These are phyloP conservation scores for Scenedesmus sp. DNA, from an alignment of 163 green algal species.

Conservation along the genomic window DNA sequence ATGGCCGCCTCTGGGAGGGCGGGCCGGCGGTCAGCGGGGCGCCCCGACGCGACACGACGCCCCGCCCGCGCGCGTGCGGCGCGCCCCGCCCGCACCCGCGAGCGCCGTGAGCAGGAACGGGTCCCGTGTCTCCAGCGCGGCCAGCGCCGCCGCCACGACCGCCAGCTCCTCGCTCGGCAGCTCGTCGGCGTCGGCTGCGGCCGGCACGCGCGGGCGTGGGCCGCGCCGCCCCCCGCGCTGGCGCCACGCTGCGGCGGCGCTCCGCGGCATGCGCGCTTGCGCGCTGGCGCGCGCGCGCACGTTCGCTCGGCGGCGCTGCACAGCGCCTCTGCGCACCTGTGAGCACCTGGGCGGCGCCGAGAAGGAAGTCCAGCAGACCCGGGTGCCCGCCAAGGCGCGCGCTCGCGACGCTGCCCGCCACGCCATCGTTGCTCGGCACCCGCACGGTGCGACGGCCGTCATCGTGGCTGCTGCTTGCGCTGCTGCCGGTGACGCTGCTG, in stretches of 20 bases:
- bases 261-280: too few species aligned
- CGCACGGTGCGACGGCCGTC: background rate
- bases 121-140: constrained; percentile 23
- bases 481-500: constrained; percentile 2
- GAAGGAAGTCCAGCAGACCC: background rate
- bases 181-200: background rate
- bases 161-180: constrained; percentile 30
- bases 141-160: constrained; percentile 21
- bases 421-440: constrained; percentile 19
- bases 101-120: constrained; percentile 25
- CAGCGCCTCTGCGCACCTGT: constrained; percentile 3
- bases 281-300: too few species aligned
- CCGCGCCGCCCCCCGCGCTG: too few species aligned
- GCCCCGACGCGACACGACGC: too few species aligned
- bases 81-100: background rate
- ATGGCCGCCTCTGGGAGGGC: constrained; percentile 17
- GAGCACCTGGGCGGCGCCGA: constrained; percentile 9
- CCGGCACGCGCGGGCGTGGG: background rate
- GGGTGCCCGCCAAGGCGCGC: background rate
- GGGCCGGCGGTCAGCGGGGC: too few species aligned
- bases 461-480: background rate
- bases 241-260: too few species aligned
- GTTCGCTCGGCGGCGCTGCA: too few species aligned
- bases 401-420: constrained; percentile 14
- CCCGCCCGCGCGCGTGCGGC: too few species aligned